These are phyloP conservation scores for Cocos nucifera DNA, from an alignment of 176 grass and related monocot genomes.

Conservation along the genomic window DNA sequence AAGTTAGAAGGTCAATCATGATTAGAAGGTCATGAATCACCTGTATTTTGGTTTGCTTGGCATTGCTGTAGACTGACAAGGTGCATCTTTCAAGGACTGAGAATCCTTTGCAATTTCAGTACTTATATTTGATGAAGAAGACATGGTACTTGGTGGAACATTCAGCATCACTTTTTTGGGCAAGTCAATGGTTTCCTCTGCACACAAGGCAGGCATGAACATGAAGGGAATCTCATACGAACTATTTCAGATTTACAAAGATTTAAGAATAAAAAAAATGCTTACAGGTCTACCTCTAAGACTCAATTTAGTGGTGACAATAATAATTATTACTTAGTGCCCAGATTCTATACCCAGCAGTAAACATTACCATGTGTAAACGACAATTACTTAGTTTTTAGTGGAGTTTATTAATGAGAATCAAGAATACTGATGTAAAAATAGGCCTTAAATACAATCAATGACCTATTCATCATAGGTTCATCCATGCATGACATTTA, in stretches of 20 bases:
- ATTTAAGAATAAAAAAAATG: too few species aligned
- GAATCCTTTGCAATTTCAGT: constrained; percentile 7
- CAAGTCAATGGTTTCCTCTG: constrained; percentile 30
- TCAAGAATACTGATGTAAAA: too few species aligned
- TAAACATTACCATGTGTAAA: too few species aligned
- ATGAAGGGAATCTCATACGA: neutral
- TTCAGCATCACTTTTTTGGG: constrained; percentile 2
- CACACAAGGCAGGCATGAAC: neutral
- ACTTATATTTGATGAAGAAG: constrained; percentile 9
- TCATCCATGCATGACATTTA: too few species aligned
- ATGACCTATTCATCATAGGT: too few species aligned
- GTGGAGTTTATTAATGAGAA: too few species aligned
- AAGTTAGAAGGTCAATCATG: neutral
- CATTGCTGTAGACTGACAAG: constrained; percentile 9
- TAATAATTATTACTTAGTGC: too few species aligned
- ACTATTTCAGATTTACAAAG: neutral
- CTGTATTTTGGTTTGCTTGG: constrained; percentile 32
- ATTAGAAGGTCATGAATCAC: constrained; percentile 6
- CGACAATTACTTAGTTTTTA: too few species aligned
- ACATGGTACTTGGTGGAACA: neutral
- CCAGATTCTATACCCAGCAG: too few species aligned
- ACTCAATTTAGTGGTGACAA: too few species aligned
- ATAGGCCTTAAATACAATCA: too few species aligned
- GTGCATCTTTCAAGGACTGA: constrained; percentile 3
- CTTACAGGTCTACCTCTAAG: too few species aligned